Evolutionary conservation across 164 flowering plant genomes (phyloP).

Genomic region (Chimonanthus praecox): DNA sequence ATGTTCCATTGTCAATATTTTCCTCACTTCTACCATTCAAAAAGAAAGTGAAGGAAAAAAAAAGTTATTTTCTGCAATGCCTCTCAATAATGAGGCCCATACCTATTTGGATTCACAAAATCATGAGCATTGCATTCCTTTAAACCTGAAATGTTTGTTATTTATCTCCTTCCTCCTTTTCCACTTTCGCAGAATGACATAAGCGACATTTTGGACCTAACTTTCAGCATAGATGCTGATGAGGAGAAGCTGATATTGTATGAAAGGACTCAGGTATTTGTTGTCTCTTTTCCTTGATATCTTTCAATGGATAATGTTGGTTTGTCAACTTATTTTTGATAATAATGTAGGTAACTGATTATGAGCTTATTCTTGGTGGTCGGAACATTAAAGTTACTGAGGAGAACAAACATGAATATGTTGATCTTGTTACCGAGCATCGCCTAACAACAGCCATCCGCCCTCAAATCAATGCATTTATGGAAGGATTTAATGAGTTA

Average conservation of each 20-base stretch:
- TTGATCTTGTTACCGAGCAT: conserved; percentile 90
- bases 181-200: conserved; percentile 66
- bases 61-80: no score
- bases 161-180: background rate
- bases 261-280: conserved; percentile 66
- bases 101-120: no score
- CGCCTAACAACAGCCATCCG: conserved; percentile 93
- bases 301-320: background rate
- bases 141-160: background rate
- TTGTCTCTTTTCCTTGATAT: background rate
- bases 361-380: conserved; percentile 87
- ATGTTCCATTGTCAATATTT: no score
- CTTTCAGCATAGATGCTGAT: conserved; percentile 98
- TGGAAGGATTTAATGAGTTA: conserved; percentile 93
- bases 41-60: no score
- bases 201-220: conserved; percentile 79
- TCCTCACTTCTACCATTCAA: no score
- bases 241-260: conserved; percentile 90
- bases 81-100: no score
- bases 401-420: conserved; percentile 91
- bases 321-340: background rate
- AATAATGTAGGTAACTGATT: conserved; percentile 73
- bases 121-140: background rate
- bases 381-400: conserved; percentile 85
- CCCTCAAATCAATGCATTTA: conserved; percentile 93